Evolutionary conservation across 2,329 filamentous ascomycete species (phyloP), one percentile per base, ranked within the genome.

Genomic region (Talaromyces sp.): DNA sequence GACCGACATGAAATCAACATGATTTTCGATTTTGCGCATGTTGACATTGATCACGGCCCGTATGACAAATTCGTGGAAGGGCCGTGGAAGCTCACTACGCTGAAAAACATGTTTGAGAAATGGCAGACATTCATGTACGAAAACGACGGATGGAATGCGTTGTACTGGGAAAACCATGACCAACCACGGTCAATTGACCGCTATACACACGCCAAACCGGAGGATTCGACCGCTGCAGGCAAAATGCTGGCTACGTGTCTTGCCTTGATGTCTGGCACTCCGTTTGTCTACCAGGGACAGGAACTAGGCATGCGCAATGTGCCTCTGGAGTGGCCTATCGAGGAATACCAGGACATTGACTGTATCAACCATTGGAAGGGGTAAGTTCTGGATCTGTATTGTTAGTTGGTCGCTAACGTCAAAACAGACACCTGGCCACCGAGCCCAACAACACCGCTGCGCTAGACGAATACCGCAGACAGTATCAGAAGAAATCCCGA

Each of bases 1-100:
- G 81, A 84, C 57, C 79, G 83, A 17, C 79, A 81, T 33, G 86
- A 90, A 69, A 74, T 90, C 52, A 86, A 84, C 70, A 90, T 90
- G 86, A 87, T 90, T 39, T 90, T 91, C 73, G 85, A 89, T 67
- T 91, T 91, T 69, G 87, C 90, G 65, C 81, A 87, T 11, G 85
- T 89, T 8, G 82, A 88, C 67, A 76, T 88, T 17, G 87, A 84
- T 3, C 78, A 82, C 54, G 84, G 71, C 5, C 58, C 60, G 70
- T 76, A 68, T 72, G 80, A 84, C 67, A 81, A 84, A 60, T 84
- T 82, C 39, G 75, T 77, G 8, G 78, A 71, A 4, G 70, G 73
- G 1, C 70, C 68, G 5, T 85, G 81, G 80, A 75, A 75, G 54
- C 78, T 84, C 13, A 77, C 77, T 8, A 78, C 82, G 58, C 73